Evolutionary conservation across 352 stramenopile genomes (phyloP), one percentile per base, ranked within the genome.

Genomic region (Aphanomyces euteiches): DNA sequence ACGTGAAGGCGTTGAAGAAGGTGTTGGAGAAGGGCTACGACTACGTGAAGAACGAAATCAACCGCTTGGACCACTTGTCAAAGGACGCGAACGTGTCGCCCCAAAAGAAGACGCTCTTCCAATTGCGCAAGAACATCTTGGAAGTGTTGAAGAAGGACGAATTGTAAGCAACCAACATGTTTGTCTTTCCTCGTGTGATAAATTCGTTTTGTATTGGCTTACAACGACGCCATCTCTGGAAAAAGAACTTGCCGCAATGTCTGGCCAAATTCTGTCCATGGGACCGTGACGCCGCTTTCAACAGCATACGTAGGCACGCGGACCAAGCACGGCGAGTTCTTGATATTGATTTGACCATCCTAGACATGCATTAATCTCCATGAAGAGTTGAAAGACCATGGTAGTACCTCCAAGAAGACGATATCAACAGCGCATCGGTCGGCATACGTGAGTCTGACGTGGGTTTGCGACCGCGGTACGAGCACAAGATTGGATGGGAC

Each of bases 1-100:
- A 96, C 74, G 54, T 96, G 48, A 95, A 95, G 81, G 84, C 85
- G 43, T 93, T 95, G 57, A 93, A 95, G 82, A 96, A 97, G 84
- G 82, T 97, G 56, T 71, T 95, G 15, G 80, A 81, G 39, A 96
- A 96, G 80, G 90, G 90, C 61, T 74, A 81, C 10, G 79, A 77
- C 56, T 97, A 96, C 81, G 79, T 96, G 34, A 76, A 87, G 12
- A 75, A 74, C 37, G 90, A 97, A 80, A 89, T 96, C 67, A 83
- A 82, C 73, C 85, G 90, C 69, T 79, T 97, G 12, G 77, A 89
- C 6, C 78, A 78, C 37, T 68, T 97, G 76, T 76, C 95, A 40
- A 75, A 78, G 39, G 92, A 94, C 74, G 79, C 90, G 53, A 92
- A 92, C 73, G 87, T 96, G 47, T 79, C 81, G 36, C 74, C 89